phyloP scores from a whole-genome alignment of 2,329 filamentous ascomycete species.

The Macrophomina phaseolina region DNA sequence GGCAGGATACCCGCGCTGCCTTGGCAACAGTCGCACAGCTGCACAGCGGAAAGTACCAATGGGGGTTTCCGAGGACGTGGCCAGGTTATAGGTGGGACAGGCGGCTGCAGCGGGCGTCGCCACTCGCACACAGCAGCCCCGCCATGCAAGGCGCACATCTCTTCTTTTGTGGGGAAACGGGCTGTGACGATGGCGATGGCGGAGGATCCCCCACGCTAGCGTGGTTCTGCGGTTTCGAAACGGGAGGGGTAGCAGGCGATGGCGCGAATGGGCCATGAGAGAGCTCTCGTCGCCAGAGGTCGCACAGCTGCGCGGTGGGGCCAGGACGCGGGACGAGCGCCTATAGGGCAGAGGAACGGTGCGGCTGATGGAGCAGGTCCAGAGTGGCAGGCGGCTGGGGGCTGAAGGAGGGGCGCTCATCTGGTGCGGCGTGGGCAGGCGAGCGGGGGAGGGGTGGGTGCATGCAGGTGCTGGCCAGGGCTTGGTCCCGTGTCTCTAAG shows the following conservation, averaged over 20 bases:
- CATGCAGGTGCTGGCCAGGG: constrained; percentile 24
- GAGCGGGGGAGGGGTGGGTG: not conserved
- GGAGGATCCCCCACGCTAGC: constrained; percentile 17
- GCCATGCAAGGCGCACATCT: constrained; percentile 16
- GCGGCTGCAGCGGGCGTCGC: not conserved
- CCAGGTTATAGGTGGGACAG: not conserved
- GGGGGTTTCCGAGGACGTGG: not conserved
- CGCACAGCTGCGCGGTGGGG: not conserved
- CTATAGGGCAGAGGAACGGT: not conserved
- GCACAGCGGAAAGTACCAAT: not conserved
- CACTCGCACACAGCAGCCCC: not conserved
- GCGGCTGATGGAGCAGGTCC: constrained; percentile 19
- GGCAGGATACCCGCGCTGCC: constrained; percentile 3
- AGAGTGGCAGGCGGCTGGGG: not conserved
- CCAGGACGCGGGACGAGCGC: not conserved
- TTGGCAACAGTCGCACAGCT: not conserved
- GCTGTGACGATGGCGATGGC: not conserved
- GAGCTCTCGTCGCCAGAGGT: constrained; percentile 1
- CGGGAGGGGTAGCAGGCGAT: not conserved
- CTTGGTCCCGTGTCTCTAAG: not conserved
- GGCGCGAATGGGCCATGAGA: not conserved
- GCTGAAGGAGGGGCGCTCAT: constrained; percentile 3
- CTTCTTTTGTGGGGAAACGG: constrained; percentile 9
- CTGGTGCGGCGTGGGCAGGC: not conserved
- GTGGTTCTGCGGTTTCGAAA: not conserved